phyloP scores from a whole-genome alignment of 306 rosid species.

The Styphnolobium japonicum region DNA sequence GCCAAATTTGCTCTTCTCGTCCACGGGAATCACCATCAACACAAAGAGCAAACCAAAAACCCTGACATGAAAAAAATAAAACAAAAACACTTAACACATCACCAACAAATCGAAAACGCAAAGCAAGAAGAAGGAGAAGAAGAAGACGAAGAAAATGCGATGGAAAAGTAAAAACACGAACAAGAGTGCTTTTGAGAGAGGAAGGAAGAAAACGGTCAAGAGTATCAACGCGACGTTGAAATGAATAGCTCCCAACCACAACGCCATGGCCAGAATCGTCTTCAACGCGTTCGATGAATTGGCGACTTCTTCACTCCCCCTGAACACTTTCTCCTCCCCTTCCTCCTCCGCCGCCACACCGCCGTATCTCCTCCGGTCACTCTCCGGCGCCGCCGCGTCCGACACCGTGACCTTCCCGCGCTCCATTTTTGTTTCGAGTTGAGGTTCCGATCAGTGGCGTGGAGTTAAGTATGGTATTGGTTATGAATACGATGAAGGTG shows the following conservation, averaged over 20 bases:
- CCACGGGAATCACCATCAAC: constrained; percentile 59
- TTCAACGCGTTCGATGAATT: constrained; percentile 27
- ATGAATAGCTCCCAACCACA: constrained; percentile 85
- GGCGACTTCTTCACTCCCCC: constrained; percentile 30
- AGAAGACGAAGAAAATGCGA: not conserved
- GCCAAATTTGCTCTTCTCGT: constrained; percentile 59
- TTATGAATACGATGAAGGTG: no score
- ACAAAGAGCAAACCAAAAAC: constrained; percentile 58
- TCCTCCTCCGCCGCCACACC: not conserved
- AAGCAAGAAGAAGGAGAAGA: not conserved
- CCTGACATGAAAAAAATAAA: no score
- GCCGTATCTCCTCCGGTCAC: not conserved
- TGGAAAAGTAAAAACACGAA: no score
- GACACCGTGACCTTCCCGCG: not conserved
- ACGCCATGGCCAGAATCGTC: constrained; percentile 39
- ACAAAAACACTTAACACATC: not conserved
- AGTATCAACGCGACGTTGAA: constrained; percentile 45
- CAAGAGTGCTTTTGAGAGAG: constrained; percentile 60
- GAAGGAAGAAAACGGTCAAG: constrained; percentile 56
- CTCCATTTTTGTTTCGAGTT: no score
- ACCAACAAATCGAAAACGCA: not conserved
- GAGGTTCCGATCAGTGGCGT: no score
- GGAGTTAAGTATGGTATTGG: no score
- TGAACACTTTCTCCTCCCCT: constrained; percentile 35
- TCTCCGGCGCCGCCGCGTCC: not conserved